A percentile compares a stretch with the other conserved stretches of the same genome.
Evolutionary conservation across 2,329 filamentous ascomycete genomes (phyloP).

Genomic region (Tolypocladium cylindrosporum): DNA sequence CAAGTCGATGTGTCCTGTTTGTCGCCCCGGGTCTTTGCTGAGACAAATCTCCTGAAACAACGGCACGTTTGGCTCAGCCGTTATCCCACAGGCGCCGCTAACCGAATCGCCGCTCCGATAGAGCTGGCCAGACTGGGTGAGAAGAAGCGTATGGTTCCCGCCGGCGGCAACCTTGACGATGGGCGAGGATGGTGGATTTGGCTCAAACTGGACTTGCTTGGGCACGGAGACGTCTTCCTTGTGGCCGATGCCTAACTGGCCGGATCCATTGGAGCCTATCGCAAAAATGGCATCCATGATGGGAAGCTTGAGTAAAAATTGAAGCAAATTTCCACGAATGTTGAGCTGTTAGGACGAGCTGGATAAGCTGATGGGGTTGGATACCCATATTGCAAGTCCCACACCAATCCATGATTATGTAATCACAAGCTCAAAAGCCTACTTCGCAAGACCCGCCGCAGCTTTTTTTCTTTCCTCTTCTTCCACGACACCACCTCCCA

Average conservation of each 20-base stretch:
- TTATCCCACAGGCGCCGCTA: conserved; percentile 43
- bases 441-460: not conserved
- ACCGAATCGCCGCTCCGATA: conserved; percentile 55
- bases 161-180: conserved; percentile 46
- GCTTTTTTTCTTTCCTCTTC: conserved; percentile 6
- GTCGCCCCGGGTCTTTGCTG: conserved; percentile 14
- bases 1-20: conserved; percentile 21
- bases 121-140: conserved; percentile 48
- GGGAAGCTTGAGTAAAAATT: not conserved
- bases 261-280: conserved; percentile 68
- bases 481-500: not conserved
- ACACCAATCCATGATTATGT: conserved; percentile 4
- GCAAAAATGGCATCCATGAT: conserved; percentile 49
- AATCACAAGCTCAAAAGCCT: not conserved
- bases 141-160: conserved; percentile 77
- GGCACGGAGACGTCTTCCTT: conserved; percentile 60
- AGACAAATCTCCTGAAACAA: conserved; percentile 30
- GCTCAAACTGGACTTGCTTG: conserved; percentile 48
- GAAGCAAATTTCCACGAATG: not conserved
- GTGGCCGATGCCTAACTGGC: conserved; percentile 64
- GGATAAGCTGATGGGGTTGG: not conserved
- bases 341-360: not conserved
- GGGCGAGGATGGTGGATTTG: conserved; percentile 22
- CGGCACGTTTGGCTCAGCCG: conserved; percentile 16
- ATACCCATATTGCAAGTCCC: not conserved